These are phyloP conservation scores for Hevea brasiliensis DNA, from an alignment of 345 rosid species.

Conservation along the genomic window DNA sequence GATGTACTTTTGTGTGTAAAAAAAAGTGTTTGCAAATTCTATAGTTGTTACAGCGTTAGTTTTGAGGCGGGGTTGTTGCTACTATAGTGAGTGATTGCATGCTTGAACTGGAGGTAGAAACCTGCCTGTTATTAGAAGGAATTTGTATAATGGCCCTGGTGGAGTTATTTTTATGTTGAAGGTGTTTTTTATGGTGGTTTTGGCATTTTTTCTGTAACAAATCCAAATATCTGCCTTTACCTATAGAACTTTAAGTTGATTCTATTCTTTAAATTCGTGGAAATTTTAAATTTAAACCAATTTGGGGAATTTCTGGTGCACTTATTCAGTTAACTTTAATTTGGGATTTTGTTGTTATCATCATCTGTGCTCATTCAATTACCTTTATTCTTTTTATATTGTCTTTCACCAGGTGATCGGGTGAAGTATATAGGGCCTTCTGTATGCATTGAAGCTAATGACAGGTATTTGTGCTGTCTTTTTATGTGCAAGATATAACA, in stretches of 20 bases:
- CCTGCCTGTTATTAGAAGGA: background rate
- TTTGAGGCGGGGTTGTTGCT: background rate
- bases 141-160: background rate
- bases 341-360: background rate
- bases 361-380: background rate
- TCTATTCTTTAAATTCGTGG: background rate
- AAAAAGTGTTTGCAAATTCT: background rate
- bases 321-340: background rate
- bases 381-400: background rate
- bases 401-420: conserved; percentile 66
- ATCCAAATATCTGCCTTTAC: background rate
- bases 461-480: conserved; percentile 46
- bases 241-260: background rate
- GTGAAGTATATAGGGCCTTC: conserved; percentile 81
- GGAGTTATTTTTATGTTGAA: background rate
- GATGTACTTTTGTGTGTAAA: background rate
- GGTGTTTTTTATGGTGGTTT: background rate
- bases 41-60: background rate
- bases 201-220: background rate
- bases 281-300: too few relatives aligned
- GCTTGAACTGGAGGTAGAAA: background rate
- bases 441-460: conserved; percentile 48
- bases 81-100: background rate
- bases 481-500: background rate
- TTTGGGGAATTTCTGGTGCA: background rate